Conservation (phyloP, 139 green algal species). For the Asterochloris erici region DNA sequence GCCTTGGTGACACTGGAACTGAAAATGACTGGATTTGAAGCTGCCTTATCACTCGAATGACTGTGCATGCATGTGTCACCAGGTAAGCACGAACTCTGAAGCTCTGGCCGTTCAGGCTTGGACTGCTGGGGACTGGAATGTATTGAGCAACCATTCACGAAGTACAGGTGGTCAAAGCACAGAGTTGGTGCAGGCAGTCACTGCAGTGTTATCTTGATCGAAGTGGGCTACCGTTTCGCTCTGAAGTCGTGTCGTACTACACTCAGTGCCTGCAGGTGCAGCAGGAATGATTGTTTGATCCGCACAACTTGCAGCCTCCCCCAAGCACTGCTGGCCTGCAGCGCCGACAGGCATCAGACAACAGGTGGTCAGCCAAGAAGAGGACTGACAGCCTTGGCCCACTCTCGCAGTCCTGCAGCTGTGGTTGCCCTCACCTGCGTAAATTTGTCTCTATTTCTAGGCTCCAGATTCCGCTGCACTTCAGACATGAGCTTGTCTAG, state of each 20-base stretch:
- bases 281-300: background rate
- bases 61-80: too few species aligned
- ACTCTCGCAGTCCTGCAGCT: background rate
- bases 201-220: too few species aligned
- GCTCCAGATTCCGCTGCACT: conserved; percentile 82
- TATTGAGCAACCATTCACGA: too few species aligned
- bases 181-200: too few species aligned
- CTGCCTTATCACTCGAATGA: too few species aligned
- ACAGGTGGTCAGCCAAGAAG: background rate
- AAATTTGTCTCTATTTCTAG: conserved; percentile 98
- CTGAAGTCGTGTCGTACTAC: conserved; percentile 90
- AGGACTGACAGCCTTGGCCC: background rate
- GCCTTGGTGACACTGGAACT: too few species aligned
- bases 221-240: conserved; percentile 35
- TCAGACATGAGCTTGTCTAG: conserved; percentile 93
- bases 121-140: too few species aligned
- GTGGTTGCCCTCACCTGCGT: conserved; percentile 61
- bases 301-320: background rate
- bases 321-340: background rate
- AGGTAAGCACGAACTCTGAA: too few species aligned
- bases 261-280: conserved; percentile 74
- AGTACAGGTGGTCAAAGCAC: too few species aligned
- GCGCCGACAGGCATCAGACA: background rate
- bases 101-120: too few species aligned
- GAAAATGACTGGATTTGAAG: too few species aligned